Evolutionary conservation across 345 rosid genomes (phyloP).

Genomic region (Citrus mangshanensis): DNA sequence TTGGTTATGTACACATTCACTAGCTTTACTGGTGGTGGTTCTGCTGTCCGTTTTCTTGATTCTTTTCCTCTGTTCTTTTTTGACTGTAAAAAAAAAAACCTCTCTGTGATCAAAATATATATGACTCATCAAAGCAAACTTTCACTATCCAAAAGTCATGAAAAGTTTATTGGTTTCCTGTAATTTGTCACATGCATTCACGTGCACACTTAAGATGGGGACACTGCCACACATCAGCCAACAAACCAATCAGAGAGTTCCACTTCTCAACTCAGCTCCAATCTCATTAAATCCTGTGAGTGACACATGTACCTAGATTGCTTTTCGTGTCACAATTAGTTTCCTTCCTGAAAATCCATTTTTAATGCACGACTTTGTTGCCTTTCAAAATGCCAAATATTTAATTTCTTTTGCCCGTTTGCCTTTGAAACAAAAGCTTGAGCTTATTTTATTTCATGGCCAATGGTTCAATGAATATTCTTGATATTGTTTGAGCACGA

Average conservation of each 20-base stretch:
- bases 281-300: background rate
- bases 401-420: background rate
- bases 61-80: background rate
- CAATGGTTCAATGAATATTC: background rate
- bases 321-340: background rate
- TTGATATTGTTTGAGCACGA: background rate
- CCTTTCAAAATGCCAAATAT: background rate
- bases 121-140: background rate
- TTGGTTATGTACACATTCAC: background rate
- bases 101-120: no score
- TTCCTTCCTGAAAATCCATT: background rate
- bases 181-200: background rate
- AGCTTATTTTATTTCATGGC: background rate
- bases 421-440: background rate
- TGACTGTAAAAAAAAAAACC: background rate
- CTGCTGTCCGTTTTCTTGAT: background rate
- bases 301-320: background rate
- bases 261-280: background rate
- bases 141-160: background rate
- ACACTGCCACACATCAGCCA: background rate
- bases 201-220: background rate
- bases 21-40: background rate
- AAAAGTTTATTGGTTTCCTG: background rate
- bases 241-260: background rate
- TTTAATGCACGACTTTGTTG: background rate